Conservation (phyloP, 768 basidiomycete genomes). For the Suillus tomentosus region DNA sequence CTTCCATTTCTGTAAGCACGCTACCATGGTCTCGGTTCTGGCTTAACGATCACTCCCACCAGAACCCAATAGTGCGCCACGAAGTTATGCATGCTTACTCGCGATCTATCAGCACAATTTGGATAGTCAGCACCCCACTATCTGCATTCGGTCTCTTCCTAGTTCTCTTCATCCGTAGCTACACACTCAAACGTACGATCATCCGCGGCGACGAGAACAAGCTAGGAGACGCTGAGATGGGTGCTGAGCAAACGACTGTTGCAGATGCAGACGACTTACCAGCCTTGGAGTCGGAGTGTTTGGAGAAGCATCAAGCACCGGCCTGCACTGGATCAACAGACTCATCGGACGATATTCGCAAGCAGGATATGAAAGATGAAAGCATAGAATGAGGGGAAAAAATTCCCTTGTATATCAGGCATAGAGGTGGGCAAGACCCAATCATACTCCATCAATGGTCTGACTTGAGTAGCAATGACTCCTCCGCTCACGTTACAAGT, state of each 20-base stretch:
- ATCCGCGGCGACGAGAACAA: slow-evolving; percentile 17
- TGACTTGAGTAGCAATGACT: background rate
- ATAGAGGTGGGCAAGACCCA: background rate
- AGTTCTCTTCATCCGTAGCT: slow-evolving; percentile 36
- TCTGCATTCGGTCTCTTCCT: slow-evolving; percentile 34
- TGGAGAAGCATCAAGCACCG: background rate
- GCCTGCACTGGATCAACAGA: slow-evolving; percentile 9
- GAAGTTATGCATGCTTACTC: slow-evolving; percentile 40
- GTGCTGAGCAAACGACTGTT: background rate
- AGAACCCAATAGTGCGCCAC: slow-evolving; percentile 33
- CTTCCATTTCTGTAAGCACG: slow-evolving; percentile 27
- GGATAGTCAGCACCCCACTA: slow-evolving; percentile 39
- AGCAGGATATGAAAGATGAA: background rate
- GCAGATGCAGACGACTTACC: background rate
- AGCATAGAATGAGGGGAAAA: background rate
- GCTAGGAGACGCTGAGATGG: slow-evolving; percentile 35
- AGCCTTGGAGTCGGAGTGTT: background rate
- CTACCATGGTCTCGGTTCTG: background rate
- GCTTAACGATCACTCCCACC: slow-evolving; percentile 9
- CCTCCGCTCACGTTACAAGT: background rate
- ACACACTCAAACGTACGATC: slow-evolving; percentile 35
- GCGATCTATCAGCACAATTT: slow-evolving; percentile 39
- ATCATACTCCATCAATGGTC: background rate
- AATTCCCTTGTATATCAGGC: background rate
- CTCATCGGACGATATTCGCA: slow-evolving; percentile 8